Evolutionary conservation across 306 rosid genomes (phyloP).

Genomic region (Dalbergia oliveri): DNA sequence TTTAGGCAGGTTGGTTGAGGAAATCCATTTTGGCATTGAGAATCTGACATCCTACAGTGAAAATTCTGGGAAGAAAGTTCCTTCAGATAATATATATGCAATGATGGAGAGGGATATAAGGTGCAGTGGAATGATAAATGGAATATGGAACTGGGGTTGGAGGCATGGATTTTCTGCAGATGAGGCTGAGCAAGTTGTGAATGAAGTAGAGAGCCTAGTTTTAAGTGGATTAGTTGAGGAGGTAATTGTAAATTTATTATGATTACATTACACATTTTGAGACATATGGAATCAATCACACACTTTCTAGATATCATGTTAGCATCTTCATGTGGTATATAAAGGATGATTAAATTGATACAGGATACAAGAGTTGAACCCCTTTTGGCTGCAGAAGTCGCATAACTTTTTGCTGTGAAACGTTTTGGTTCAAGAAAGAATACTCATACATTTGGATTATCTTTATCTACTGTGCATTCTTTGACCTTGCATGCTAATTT

Average conservation of each 20-base stretch:
- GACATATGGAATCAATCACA: conserved; percentile 10
- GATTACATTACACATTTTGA: conserved; percentile 37
- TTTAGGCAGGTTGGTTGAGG: conserved; percentile 65
- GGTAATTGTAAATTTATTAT: conserved; percentile 62
- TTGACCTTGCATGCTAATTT: neutral
- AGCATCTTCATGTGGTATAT: conserved; percentile 43
- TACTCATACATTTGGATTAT: conserved; percentile 1
- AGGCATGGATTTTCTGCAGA: conserved; percentile 66
- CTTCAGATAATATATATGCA: conserved; percentile 58
- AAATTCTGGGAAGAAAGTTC: conserved; percentile 44
- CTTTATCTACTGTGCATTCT: neutral
- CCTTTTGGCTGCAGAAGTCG: conserved; percentile 37
- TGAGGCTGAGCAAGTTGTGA: conserved; percentile 77
- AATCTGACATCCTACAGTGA: conserved; percentile 57
- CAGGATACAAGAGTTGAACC: conserved; percentile 47
- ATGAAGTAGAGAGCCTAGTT: conserved; percentile 66
- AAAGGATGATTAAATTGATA: conserved; percentile 38
- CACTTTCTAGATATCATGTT: conserved; percentile 29
- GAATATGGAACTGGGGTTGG: conserved; percentile 88
- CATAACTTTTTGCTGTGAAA: conserved; percentile 33
- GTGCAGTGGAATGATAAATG: conserved; percentile 67
- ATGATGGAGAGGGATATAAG: conserved; percentile 74
- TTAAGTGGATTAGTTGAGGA: conserved; percentile 77
- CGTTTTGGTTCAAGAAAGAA: conserved; percentile 19
- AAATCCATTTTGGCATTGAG: conserved; percentile 60